These are phyloP conservation scores for Pyrus communis DNA, from an alignment of 306 rosid species.

Conservation along the genomic window DNA sequence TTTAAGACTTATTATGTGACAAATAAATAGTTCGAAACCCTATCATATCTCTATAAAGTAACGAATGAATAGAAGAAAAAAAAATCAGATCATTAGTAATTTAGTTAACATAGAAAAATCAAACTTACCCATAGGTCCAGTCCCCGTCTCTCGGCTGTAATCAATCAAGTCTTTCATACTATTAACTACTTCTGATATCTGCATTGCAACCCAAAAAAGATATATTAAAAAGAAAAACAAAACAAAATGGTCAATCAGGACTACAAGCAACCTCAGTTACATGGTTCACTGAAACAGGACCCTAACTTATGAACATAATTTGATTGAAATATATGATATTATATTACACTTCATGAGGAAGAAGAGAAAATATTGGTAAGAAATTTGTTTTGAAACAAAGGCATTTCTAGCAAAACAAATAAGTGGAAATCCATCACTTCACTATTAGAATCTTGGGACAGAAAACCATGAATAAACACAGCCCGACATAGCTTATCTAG, in stretches of 20 bases:
- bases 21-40: neutral
- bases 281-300: neutral
- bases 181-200: slow-evolving; percentile 98
- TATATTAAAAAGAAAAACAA: neutral
- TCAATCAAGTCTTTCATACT: slow-evolving; percentile 98
- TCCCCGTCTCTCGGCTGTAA: slow-evolving; percentile 82
- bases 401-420: neutral
- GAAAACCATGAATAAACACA: neutral
- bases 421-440: neutral
- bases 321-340: neutral
- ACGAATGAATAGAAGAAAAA: neutral
- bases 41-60: neutral
- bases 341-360: neutral
- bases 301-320: neutral
- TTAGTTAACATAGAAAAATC: neutral
- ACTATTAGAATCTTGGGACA: neutral
- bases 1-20: neutral
- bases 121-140: slow-evolving; percentile 93
- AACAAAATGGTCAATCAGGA: neutral
- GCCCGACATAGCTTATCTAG: neutral
- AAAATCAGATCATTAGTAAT: neutral
- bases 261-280: neutral
- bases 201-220: slow-evolving; percentile 20
- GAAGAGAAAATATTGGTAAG: neutral
- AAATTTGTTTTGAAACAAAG: neutral